Evolutionary conservation across 2,329 filamentous ascomycete species (phyloP), one percentile per base, ranked within the genome.

Genomic region (Paraconiothyrium sp.): DNA sequence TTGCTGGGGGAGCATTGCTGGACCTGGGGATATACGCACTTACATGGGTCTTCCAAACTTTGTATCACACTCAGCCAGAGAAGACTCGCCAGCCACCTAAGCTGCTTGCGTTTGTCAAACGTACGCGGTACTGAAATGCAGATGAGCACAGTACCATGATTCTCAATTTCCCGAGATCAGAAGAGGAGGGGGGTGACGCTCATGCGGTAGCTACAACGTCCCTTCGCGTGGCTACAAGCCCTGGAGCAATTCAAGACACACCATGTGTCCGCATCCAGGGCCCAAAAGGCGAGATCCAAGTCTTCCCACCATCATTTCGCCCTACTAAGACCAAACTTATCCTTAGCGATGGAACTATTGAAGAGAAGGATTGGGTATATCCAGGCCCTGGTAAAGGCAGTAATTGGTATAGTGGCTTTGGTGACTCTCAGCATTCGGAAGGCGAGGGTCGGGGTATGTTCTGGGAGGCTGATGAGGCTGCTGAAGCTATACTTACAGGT

Each of bases 21-120:
- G 93, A 97, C 78, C 83, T 97, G 60, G 93, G 93, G 63, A 91
- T 97, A 78, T 97, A 97, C 82, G 88, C 92, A 49, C 81, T 97
- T 64, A 96, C 92, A 35, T 97, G 93, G 93, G 86, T 95, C 7
- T 96, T 94, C 85, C 92, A 97, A 80, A 90, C 90, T 48, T 85
- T 97, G 32, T 97, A 97, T 80, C 92, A 93, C 77, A 88, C 91
- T 3, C 90, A 94, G 73, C 85, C 89, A 1, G 84, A 76, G 34
- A 76, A 81, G 10, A 77, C 86, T 57, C 91, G 92, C 69, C 86
- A 92, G 77, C 74, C 85, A 0, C 93, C 93, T 4, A 84, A 82
- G 48, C 89, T 95, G 3, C 81, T 88, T 10, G 86, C 89, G 0
- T 87, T 91, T 56, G 72, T 82, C 16, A 88, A 93, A 88, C 88